Evolutionary conservation across 2,329 filamentous ascomycete species (phyloP), one percentile per base, ranked within the genome.

Genomic region (Neonectria ditissima): DNA sequence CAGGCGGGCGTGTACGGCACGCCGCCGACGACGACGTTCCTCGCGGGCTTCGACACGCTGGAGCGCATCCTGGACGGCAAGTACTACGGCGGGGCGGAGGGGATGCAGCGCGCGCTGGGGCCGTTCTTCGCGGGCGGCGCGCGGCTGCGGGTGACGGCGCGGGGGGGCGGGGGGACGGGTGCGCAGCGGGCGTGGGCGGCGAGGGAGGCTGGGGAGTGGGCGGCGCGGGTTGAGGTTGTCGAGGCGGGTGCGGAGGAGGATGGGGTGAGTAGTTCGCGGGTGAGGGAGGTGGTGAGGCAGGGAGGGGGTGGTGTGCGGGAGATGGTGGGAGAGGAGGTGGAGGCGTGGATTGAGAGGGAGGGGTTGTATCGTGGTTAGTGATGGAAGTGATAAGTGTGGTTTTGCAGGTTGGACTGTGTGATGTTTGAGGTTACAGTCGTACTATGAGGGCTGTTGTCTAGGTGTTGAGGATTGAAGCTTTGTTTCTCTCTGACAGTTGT

Each of bases 31-130:
- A 91, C 93, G 71, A 80, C 92, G 4, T 92, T 92, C 72, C 84
- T 94, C 2, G 86, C 88, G 2, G 92, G 92, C 28, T 95, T 89
- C 74, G 92, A 95, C 72, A 95, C 92, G 0, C 79, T 94, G 7
- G 87, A 91, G 16, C 86, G 92, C 20, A 87, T 95, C 55, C 87
- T 92, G 57, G 82, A 92, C 52, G 85, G 90, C 0, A 92, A 91
- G 75, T 95, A 95, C 78, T 93, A 93, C 73, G 75, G 44, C 6
- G 26, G 57, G 3, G 13, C 30, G 2, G 55, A 62, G 13, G 56
- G 59, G 3, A 86, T 91, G 65, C 81, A 87, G 13, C 77, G 76
- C 0, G 86, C 86, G 0, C 80, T 95, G 2, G 80, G 80, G 1
- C 87, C 88, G 0, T 92, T 93, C 73, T 89, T 94, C 66, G 78